Conservation (phyloP, 2,329 filamentous ascomycete genomes). For the Beauveria scarabaeidicola region DNA sequence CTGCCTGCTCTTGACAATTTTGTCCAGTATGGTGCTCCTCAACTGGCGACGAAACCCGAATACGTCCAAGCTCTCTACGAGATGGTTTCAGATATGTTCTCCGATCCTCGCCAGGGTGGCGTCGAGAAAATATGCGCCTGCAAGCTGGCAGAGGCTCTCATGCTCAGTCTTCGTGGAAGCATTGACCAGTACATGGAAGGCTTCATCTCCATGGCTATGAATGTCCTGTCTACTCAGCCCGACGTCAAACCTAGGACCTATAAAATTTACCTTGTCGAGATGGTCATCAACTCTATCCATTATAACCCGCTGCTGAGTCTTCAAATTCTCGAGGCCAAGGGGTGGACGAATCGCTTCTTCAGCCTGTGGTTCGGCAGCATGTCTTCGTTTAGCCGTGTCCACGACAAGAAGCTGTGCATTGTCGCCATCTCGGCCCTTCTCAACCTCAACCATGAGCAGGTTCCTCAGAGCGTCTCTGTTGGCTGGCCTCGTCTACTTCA, state of each 20-base stretch:
- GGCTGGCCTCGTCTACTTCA: slow-evolving; percentile 88
- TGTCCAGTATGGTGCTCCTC: slow-evolving; percentile 80
- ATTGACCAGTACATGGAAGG: slow-evolving; percentile 83
- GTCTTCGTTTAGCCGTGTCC: slow-evolving; percentile 83
- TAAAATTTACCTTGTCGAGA: slow-evolving; percentile 94
- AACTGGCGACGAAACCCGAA: slow-evolving; percentile 71
- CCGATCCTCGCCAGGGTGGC: slow-evolving; percentile 82
- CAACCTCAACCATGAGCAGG: slow-evolving; percentile 67
- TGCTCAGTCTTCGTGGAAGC: slow-evolving; percentile 84
- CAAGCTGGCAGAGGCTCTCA: slow-evolving; percentile 93
- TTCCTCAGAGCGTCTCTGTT: slow-evolving; percentile 85
- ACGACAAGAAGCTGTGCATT: slow-evolving; percentile 98
- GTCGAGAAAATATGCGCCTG: slow-evolving; percentile 95
- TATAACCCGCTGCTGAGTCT: slow-evolving; percentile 86
- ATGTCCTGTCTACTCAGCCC: slow-evolving; percentile 56
- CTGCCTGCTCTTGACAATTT: slow-evolving; percentile 96
- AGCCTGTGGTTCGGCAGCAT: slow-evolving; percentile 97
- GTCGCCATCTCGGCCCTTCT: slow-evolving; percentile 84
- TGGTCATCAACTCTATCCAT: slow-evolving; percentile 96
- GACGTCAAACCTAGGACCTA: slow-evolving; percentile 88
- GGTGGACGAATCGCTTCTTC: slow-evolving; percentile 98
- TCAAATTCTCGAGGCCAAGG: slow-evolving; percentile 79
- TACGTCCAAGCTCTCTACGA: slow-evolving; percentile 84
- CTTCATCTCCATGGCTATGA: slow-evolving; percentile 87
- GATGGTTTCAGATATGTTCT: slow-evolving; percentile 94